These are phyloP conservation scores for Calonectria naviculata DNA, from an alignment of 2,329 filamentous ascomycete genomes.

Conservation along the genomic window DNA sequence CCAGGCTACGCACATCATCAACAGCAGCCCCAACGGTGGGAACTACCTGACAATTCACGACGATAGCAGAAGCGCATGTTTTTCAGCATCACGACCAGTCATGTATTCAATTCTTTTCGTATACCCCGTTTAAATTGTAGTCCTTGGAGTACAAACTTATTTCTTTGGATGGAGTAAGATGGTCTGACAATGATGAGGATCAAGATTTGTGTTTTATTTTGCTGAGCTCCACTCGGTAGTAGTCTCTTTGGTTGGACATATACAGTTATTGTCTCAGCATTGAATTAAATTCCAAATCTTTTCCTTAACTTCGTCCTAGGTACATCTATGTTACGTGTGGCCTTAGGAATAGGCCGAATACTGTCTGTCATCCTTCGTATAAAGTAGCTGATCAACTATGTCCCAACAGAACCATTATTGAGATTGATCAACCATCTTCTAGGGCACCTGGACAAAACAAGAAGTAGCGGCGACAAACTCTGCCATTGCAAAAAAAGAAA, in stretches of 20 bases:
- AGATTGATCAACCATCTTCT: too few species aligned
- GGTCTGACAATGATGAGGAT: not conserved
- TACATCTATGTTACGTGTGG: too few species aligned
- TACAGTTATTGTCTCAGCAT: not conserved
- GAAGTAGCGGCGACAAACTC: too few species aligned
- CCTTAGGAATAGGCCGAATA: too few species aligned
- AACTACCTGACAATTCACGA: conserved; percentile 35
- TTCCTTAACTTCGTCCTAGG: not conserved
- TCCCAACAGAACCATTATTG: too few species aligned
- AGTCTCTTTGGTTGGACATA: not conserved
- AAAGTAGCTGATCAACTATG: too few species aligned
- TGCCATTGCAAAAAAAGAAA: not conserved
- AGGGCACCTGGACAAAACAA: too few species aligned
- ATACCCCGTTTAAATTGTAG: not conserved
- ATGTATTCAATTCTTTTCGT: conserved; percentile 4
- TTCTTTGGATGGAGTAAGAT: not conserved
- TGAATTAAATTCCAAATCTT: not conserved
- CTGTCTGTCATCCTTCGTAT: too few species aligned
- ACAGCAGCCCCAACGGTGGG: conserved; percentile 32
- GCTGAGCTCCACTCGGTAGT: not conserved
- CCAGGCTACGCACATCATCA: conserved; percentile 20
- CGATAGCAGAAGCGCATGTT: not conserved
- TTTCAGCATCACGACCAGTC: not conserved
- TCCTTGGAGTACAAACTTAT: not conserved
- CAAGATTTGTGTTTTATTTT: not conserved